Evolutionary conservation across 2,329 filamentous ascomycete genomes (phyloP), one percentile per base, ranked within the genome.

Genomic region (Talaromyces sp.): DNA sequence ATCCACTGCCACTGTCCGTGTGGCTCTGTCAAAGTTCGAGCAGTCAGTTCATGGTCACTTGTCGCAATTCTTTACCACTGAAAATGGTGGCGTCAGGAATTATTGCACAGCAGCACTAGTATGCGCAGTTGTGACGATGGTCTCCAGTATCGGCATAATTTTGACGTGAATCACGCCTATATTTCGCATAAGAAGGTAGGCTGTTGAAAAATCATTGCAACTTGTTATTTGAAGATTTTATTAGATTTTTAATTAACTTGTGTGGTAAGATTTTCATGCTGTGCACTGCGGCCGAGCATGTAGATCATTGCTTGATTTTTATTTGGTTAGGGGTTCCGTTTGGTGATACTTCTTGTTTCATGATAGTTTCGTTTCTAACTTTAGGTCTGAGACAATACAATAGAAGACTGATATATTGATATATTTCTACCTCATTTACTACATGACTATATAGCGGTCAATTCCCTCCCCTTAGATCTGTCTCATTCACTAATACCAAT

Each of bases 91-190:
- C 4, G 38, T 43, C 10, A 12, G 38, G 4, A 43, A 14, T 43
- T 43, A 43, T 66, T 67, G 69, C 46, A 59, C 7, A 6, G 29
- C 38, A 11, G 38, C 38, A 43, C 38, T 43, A 43, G 10, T 43
- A 12, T 43, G 38, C 14, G 38, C 38, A 43, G 14, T 19, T 3
- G 38, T 43, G 38, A 43, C 14, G 38, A 43, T 19, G 10, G 38
- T 43, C 12, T 5, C 38, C 38, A 43, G 38, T 19, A 43, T 43
- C 38, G 38, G 4, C n/a, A 14, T 43, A 19, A 43, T 43, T 43
- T 43, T 43, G n/a, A 43, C 14, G 38, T 43, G 38, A 43, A 43
- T 43, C n/a, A 12, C 38, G 14, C 38, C 38, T 43, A 43, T 12
- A 5, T 19, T 3, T 43, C 10, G 5, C 14, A 5, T 43, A 43